Evolutionary conservation across 2,329 filamentous ascomycete genomes (phyloP), one percentile per base, ranked within the genome.

Genomic region (Metarhizium sp.): DNA sequence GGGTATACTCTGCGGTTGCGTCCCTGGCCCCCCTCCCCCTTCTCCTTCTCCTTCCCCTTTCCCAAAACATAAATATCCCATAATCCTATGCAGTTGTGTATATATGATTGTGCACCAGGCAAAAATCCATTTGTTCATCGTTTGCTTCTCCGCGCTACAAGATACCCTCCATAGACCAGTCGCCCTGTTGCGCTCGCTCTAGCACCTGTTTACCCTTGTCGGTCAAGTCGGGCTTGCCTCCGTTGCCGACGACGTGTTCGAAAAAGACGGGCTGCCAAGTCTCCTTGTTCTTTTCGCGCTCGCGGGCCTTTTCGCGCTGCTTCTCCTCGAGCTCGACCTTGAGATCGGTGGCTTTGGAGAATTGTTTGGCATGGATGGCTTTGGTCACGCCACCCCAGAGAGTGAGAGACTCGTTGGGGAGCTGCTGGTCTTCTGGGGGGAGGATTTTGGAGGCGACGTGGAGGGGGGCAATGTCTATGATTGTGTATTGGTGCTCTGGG

Each of bases 301-400:
- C 84, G 29, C 90, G 84, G 1, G 90, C 92, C 73, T 90, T 92
- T 64, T 88, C 82, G 36, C 94, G 80, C 73, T 99, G 94, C 47
- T 79, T 78, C 70, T 99, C 94, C 71, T 99, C 94, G 11, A 99
- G 82, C 64, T 95, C 90, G 58, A 90, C 84, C 75, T 99, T 99
- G 59, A 94, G 75, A 20, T 81, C 83, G 25, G 94, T 99, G 7
- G 94, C 94, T 60, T 87, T 84, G 46, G 80, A 81, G 71, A 85
- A 99, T 67, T 95, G 90, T 72, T 92, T 95, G 58, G 84, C 75
- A 25, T 82, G 71, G 65, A 99, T 97, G 40, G 92, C 90, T 53
- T 88, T 79, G 18, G 94, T 97, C 48, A 99, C 92, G 29, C 82
- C 82, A 38, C 84, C 80, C 94, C 94, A 99, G 67, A 96, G 87